phyloP scores from a whole-genome alignment of 2,329 filamentous ascomycete species.

The Rutstroemia sp. region DNA sequence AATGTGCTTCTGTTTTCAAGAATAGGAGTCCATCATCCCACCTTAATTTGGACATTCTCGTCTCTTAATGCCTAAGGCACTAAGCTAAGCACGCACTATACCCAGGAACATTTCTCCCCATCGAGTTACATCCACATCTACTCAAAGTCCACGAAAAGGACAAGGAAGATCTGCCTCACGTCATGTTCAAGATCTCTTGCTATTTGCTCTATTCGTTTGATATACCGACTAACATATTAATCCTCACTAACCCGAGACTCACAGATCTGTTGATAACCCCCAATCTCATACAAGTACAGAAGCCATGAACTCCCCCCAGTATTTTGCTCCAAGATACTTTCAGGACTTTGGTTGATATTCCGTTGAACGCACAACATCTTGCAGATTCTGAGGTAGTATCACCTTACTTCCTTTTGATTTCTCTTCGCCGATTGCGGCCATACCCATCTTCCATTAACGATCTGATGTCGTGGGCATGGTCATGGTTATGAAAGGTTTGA shows the following conservation, averaged over 20 bases:
- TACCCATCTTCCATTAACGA: constrained; percentile 6
- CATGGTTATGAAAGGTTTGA: constrained; percentile 16
- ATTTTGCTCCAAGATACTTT: neutral
- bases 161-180: neutral
- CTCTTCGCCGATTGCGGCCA: neutral
- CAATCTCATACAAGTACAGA: constrained; percentile 3
- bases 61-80: too few species aligned
- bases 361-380: neutral
- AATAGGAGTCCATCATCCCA: too few species aligned
- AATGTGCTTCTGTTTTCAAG: too few species aligned
- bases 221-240: neutral
- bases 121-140: neutral
- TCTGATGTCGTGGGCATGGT: constrained; percentile 11
- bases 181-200: constrained; percentile 4
- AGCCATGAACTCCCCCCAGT: constrained; percentile 1
- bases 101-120: constrained; percentile 7
- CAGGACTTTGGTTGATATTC: neutral
- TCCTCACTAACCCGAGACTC: constrained; percentile 1
- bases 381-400: neutral
- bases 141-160: too few species aligned
- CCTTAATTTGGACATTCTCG: too few species aligned
- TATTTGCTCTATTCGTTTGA: constrained; percentile 9
- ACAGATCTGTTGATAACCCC: neutral
- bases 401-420: neutral
- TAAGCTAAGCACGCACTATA: neutral